Base-by-base conservation (phyloP, 1,139 yeast genomes). In the Zygoascus hellenicus region DNA sequence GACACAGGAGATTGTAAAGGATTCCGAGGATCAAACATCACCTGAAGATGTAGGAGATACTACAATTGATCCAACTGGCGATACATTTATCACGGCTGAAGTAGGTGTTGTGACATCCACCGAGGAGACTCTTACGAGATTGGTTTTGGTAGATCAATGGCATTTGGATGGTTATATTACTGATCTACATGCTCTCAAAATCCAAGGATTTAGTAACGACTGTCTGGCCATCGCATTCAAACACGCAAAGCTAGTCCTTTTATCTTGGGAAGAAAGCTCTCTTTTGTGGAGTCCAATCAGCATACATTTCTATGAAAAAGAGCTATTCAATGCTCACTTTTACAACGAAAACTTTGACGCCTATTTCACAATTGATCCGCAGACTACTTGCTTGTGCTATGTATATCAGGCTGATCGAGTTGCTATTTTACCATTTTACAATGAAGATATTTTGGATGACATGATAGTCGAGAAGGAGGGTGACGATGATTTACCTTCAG, bases 221-320 rank as follows among this genome's bases (percentile, higher is more conserved):
- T 81, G 78, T 54, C 58, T 92, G 37, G 65, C 84, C 4, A 71
- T 92, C 2, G 71, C 89, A 10, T 85, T 95, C 34, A 78, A 81
- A 53, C 71, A 70, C 48, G 96, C 97, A 19, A 90, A 90, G 63
- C 63, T 88, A 46, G 84, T 95, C 1, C 67, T 90, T 36, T 68
- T 92, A 26, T 74, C 75, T 51, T 92, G 96, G 89, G 83, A 88
- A 60, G 67, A 68, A 9, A 66, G 61, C 7, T 63, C 61, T 13
- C 72, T 78, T 51, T 58, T 75, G 0, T 72, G 92, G 11, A 70
- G 76, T 15, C 88, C 97, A 0, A 75, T 80, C 2, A 86, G 96
- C 45, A 71, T 92, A 48, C 99, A 92, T 65, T 88, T 78, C 63
- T 92, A 90, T 64, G 97, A 90, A 60, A 77, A 79, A 47, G 77